Evolutionary conservation across 192 early-diverging fungal species (phyloP).

Genomic region (Helicostylum pulchrum): DNA sequence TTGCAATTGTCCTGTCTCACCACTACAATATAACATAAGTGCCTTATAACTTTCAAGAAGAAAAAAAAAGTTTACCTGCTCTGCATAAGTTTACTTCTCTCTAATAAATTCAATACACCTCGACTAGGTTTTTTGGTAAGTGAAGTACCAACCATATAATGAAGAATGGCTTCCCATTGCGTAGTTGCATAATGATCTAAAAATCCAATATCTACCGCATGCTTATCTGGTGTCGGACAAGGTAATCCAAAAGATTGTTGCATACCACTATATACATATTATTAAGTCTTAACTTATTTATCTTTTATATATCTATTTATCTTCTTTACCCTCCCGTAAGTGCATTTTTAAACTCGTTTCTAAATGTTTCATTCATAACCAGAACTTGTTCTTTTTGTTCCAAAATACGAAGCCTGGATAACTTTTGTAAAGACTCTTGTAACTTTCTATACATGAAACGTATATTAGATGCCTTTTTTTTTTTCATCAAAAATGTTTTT

Average conservation of each 20-base stretch:
- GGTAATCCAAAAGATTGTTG: slow-evolving; percentile 85
- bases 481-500: background rate
- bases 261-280: slow-evolving; percentile 58
- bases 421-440: slow-evolving; percentile 61
- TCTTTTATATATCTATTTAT: background rate
- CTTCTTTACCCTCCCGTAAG: slow-evolving; percentile 64
- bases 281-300: background rate
- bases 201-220: slow-evolving; percentile 63
- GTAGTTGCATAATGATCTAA: slow-evolving; percentile 79
- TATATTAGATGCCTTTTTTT: background rate
- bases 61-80: slow-evolving; percentile 26
- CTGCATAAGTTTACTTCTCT: slow-evolving; percentile 76
- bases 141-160: slow-evolving; percentile 89
- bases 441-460: slow-evolving; percentile 45
- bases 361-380: slow-evolving; percentile 65
- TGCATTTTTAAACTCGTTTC: slow-evolving; percentile 64
- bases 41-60: background rate
- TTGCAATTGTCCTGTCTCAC: slow-evolving; percentile 40
- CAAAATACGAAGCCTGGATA: slow-evolving; percentile 71
- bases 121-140: slow-evolving; percentile 59
- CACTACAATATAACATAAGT: slow-evolving; percentile 21
- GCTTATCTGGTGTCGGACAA: slow-evolving; percentile 53
- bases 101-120: slow-evolving; percentile 70
- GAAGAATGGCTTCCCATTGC: slow-evolving; percentile 90
- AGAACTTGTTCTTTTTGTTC: slow-evolving; percentile 48